phyloP scores from a whole-genome alignment of 2,329 filamentous ascomycete genomes.

The Helicocarpus griseus region DNA sequence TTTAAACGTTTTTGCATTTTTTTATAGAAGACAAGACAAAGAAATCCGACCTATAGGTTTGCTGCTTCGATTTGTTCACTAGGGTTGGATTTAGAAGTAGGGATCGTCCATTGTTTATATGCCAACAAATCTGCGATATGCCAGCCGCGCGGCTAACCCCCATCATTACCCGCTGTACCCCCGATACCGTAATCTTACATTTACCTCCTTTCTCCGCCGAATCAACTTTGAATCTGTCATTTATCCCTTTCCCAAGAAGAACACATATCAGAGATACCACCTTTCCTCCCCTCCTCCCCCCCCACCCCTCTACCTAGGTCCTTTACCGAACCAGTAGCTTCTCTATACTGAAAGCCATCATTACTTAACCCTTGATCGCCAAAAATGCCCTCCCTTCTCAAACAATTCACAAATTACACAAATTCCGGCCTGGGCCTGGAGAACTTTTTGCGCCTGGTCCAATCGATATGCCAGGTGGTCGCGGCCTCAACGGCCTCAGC shows the following conservation, averaged over 20 bases:
- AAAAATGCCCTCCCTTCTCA: neutral
- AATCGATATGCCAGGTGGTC: conserved; percentile 27
- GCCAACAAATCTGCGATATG: too few species aligned
- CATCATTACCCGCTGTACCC: too few species aligned
- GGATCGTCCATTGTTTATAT: too few species aligned
- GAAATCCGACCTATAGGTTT: too few species aligned
- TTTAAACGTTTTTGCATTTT: neutral
- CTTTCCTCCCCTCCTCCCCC: neutral
- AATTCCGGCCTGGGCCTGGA: conserved; percentile 26
- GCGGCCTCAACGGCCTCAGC: conserved; percentile 19
- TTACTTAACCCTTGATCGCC: neutral
- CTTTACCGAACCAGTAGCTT: too few species aligned
- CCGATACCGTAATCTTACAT: too few species aligned
- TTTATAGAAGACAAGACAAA: too few species aligned
- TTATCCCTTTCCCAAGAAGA: neutral
- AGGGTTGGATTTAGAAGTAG: too few species aligned
- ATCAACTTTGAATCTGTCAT: neutral
- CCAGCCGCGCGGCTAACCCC: too few species aligned
- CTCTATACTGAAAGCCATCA: neutral
- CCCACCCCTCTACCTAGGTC: too few species aligned
- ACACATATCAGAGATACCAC: neutral
- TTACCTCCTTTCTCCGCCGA: too few species aligned
- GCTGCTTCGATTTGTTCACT: too few species aligned
- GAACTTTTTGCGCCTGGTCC: conserved; percentile 30
- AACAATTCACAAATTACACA: conserved; percentile 25